Evolutionary conservation across 805 yeast species (phyloP), one percentile per base, ranked within the genome.

Genomic region (Blastobotrys robertii): DNA sequence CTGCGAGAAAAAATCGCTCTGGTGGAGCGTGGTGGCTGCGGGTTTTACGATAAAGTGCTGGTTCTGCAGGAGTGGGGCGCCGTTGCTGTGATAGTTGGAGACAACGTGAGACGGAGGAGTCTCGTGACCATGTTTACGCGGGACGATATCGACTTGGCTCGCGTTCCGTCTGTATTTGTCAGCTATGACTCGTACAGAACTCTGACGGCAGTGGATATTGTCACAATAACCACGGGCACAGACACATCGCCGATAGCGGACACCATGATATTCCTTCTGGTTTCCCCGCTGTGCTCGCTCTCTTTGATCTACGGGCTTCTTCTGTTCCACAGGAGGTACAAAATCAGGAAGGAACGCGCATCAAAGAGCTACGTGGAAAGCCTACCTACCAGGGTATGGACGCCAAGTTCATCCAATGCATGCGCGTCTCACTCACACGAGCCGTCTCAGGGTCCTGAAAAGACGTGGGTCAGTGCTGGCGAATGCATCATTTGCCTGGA

Each of bases 401-500:
- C 22, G 28, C 28, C 22, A 39, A n/a, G 36, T 19, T 19, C 25
- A 19, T 19, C 25, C 25, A 19, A 19, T 19, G 25, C 25, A 19
- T 19, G 25, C 25, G 6, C 25, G 25, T 19, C 25, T 19, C 25
- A 19, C 25, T 19, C 25, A 6, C 25, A 19, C 25, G 25, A 19
- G 33, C 39, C 25, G 6, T 19, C 25, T 19, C 29, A 46, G 25
- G 47, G 52, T 38, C 59, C 48, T 7, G 60, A 58, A 42, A 61
- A 62, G 50, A 45, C 47, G 11, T 62, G 67, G 67, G 63, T 59
- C 39, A 68, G 72, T 1, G 59, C 77, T 1, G 72, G 65, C 48
- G 77, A 74, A 56, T 78, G 84, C 53, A 72, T 76, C 16, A 76
- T 78, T 16, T 78, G 84, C 50, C 65, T 78, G 34, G 81, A 73